These are phyloP conservation scores for Starmerella powellii DNA, from an alignment of 805 yeast genomes.

Conservation along the genomic window DNA sequence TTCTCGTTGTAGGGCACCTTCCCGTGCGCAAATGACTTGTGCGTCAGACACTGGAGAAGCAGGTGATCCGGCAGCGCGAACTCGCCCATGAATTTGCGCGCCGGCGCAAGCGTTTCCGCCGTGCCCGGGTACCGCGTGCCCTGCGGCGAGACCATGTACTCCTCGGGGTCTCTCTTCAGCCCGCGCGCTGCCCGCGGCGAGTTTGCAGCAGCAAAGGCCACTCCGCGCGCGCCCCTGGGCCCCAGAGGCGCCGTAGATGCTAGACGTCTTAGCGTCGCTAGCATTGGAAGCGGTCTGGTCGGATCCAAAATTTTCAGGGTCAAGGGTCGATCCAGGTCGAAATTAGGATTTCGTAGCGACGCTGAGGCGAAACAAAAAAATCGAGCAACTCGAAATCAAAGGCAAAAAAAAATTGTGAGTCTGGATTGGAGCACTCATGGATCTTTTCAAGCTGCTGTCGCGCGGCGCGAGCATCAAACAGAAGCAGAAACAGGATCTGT, in stretches of 20 bases:
- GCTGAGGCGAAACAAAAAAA: too few relatives aligned
- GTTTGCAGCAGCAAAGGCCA: conserved; percentile 6
- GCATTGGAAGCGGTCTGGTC: conserved; percentile 2
- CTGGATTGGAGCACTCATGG: too few relatives aligned
- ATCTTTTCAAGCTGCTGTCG: conserved; percentile 70
- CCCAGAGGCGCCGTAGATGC: conserved; percentile 1
- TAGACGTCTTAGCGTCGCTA: conserved; percentile 4
- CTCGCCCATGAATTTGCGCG: conserved; percentile 40
- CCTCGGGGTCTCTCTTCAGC: conserved; percentile 20
- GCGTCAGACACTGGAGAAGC: conserved; percentile 72
- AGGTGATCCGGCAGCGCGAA: conserved; percentile 48
- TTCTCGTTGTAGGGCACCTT: conserved; percentile 80
- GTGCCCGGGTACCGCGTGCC: conserved; percentile 45
- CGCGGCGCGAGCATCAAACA: conserved; percentile 75
- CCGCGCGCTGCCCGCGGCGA: conserved; percentile 15
- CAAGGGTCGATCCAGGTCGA: neutral
- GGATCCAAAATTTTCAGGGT: conserved; percentile 15
- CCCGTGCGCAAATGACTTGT: conserved; percentile 91
- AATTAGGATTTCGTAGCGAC: too few relatives aligned
- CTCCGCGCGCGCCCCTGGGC: conserved; percentile 10
- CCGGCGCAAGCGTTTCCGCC: conserved; percentile 37
- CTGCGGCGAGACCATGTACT: conserved; percentile 34
- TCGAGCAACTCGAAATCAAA: too few relatives aligned
- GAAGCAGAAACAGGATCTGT: conserved; percentile 29
- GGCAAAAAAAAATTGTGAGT: too few relatives aligned